These are phyloP conservation scores for Adansonia rubrostipa DNA, from an alignment of 441 rosid genomes.

Conservation along the genomic window DNA sequence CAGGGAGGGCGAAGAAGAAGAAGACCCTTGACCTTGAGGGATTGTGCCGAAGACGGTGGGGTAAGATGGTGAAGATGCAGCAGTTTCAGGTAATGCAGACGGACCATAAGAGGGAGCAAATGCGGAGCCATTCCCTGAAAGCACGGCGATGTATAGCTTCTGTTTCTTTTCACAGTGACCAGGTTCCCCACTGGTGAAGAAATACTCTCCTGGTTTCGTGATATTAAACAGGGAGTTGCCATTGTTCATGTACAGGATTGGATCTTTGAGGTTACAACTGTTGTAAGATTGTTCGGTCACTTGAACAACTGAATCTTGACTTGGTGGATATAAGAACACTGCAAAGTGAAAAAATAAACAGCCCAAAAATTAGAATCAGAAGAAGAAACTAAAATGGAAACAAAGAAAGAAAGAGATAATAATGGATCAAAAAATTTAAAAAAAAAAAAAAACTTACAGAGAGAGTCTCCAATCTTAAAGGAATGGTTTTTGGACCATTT, in stretches of 20 bases:
- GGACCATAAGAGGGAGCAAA: slow-evolving; percentile 53
- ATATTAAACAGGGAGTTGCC: slow-evolving; percentile 93
- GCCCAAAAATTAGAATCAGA: neutral
- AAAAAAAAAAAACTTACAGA: slow-evolving; percentile 52
- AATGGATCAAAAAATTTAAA: neutral
- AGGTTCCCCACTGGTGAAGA: slow-evolving; percentile 79
- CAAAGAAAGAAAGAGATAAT: neutral
- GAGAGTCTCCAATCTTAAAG: slow-evolving; percentile 78
- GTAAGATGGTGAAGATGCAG: slow-evolving; percentile 73
- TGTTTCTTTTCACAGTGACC: slow-evolving; percentile 87
- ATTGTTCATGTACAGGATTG: slow-evolving; percentile 81
- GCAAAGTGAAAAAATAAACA: slow-evolving; percentile 15
- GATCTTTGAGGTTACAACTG: slow-evolving; percentile 79
- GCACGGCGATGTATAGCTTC: slow-evolving; percentile 67
- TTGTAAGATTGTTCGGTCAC: slow-evolving; percentile 61
- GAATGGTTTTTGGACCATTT: slow-evolving; percentile 74
- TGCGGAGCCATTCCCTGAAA: slow-evolving; percentile 52
- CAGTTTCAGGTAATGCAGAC: slow-evolving; percentile 51
- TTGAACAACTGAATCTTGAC: slow-evolving; percentile 93
- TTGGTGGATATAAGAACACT: slow-evolving; percentile 98
- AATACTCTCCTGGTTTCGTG: slow-evolving; percentile 60
- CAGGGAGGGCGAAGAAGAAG: slow-evolving; percentile 46
- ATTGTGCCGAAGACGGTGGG: slow-evolving; percentile 77
- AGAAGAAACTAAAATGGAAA: neutral
- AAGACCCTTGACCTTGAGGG: slow-evolving; percentile 45